These are phyloP conservation scores for Stagonosporopsis chrysanthemi DNA, from an alignment of 2,329 filamentous ascomycete species.

Conservation along the genomic window DNA sequence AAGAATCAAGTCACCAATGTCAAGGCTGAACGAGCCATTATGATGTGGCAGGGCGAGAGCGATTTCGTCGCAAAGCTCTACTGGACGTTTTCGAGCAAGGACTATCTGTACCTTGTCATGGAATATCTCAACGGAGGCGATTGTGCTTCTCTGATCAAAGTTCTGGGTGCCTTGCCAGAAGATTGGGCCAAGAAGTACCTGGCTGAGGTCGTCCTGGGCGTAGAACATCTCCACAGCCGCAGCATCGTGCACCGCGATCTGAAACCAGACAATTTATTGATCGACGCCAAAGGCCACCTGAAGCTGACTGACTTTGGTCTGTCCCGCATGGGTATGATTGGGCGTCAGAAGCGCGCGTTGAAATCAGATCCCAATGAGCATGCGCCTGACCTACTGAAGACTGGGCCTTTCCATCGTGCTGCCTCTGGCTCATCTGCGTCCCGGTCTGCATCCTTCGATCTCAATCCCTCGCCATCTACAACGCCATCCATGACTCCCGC, in stretches of 20 bases:
- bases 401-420: conserved; percentile 86
- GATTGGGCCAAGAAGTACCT: conserved; percentile 99
- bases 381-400: conserved; percentile 90
- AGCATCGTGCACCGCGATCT: conserved; percentile 96
- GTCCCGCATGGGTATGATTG: conserved; percentile 95
- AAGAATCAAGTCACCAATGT: conserved; percentile 99
- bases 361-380: conserved; percentile 72
- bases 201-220: conserved; percentile 93
- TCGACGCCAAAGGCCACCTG: conserved; percentile 94
- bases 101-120: conserved; percentile 98
- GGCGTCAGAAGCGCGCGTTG: conserved; percentile 91
- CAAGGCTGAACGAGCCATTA: conserved; percentile 97
- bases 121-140: conserved; percentile 98
- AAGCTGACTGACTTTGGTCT: conserved; percentile 98
- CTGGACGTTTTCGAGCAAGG: conserved; percentile 99
- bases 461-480: conserved; percentile 79
- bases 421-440: conserved; percentile 78
- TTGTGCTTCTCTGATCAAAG: conserved; percentile 94
- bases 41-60: conserved; percentile 99
- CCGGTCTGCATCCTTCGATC: conserved; percentile 90
- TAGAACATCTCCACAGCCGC: conserved; percentile 92
- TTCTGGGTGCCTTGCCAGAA: conserved; percentile 88
- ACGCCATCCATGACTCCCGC: conserved; percentile 90
- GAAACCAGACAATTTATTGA: conserved; percentile 96
- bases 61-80: conserved; percentile 99